These are phyloP conservation scores for Trebouxia sp. DNA, from an alignment of 139 green algal genomes.

Conservation along the genomic window DNA sequence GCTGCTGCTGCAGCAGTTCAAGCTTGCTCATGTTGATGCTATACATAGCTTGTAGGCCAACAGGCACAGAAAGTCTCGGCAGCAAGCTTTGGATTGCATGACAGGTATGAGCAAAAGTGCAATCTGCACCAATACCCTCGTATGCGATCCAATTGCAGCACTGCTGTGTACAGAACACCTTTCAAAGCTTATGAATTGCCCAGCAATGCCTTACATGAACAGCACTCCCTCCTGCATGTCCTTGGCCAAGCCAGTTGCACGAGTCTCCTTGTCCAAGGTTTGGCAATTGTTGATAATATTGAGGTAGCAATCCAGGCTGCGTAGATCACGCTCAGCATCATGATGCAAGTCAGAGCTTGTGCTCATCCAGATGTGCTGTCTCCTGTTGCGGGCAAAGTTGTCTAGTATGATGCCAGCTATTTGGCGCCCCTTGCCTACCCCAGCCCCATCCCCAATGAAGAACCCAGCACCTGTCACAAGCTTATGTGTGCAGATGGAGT, in stretches of 20 bases:
- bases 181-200: no score
- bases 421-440: slow-evolving; percentile 85
- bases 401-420: slow-evolving; percentile 84
- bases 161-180: no score
- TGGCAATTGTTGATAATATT: slow-evolving; percentile 72
- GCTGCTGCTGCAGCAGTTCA: no score
- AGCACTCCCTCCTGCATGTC: slow-evolving; percentile 83
- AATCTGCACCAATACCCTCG: no score
- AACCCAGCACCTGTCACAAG: slow-evolving; percentile 60
- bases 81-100: no score
- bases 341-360: slow-evolving; percentile 61
- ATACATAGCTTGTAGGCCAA: no score
- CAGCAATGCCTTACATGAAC: slow-evolving; percentile 66
- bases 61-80: no score
- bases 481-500: not conserved
- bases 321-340: slow-evolving; percentile 75
- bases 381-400: slow-evolving; percentile 75
- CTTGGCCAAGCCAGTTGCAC: slow-evolving; percentile 60
- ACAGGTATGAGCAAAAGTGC: no score
- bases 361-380: slow-evolving; percentile 70
- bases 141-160: no score
- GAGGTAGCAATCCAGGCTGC: slow-evolving; percentile 66
- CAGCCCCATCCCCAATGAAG: slow-evolving; percentile 84
- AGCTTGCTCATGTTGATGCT: no score
- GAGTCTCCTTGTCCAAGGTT: slow-evolving; percentile 70